These are phyloP conservation scores for Cutaneotrichosporon sp. DNA, from an alignment of 1,284 basidiomycete genomes.

Conservation along the genomic window DNA sequence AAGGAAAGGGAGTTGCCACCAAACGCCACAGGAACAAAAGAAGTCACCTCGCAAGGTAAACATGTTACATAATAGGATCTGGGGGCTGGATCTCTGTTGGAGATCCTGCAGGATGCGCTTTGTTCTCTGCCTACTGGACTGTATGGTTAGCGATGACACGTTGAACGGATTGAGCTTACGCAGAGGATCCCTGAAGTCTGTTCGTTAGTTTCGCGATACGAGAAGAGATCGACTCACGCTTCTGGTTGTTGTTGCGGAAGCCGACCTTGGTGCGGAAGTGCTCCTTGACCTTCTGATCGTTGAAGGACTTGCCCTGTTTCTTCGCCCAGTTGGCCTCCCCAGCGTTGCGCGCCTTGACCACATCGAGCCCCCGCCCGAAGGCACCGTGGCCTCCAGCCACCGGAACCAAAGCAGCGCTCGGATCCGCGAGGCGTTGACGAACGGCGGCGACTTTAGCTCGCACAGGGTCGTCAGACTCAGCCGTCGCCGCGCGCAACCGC, in stretches of 20 bases:
- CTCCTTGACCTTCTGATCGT: slow-evolving; percentile 76
- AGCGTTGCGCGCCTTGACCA: slow-evolving; percentile 86
- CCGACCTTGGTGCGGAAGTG: slow-evolving; percentile 77
- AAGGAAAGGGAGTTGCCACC: neutral
- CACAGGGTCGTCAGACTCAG: slow-evolving; percentile 56
- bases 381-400: slow-evolving; percentile 82
- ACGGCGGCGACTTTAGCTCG: slow-evolving; percentile 63
- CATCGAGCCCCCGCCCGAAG: slow-evolving; percentile 73
- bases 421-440: slow-evolving; percentile 72
- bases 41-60: neutral
- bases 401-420: slow-evolving; percentile 77
- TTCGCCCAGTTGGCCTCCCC: slow-evolving; percentile 94
- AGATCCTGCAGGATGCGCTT: neutral
- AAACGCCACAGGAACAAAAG: neutral
- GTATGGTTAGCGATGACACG: neutral
- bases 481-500: slow-evolving; percentile 59
- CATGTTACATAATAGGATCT: neutral
- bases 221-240: slow-evolving; percentile 57
- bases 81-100: neutral
- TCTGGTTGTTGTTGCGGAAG: slow-evolving; percentile 75
- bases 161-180: slow-evolving; percentile 30
- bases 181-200: slow-evolving; percentile 63
- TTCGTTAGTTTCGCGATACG: neutral
- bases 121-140: neutral
- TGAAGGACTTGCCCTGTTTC: slow-evolving; percentile 79